Conservation (phyloP, 371 early-diverging fungal genomes). For the Mucor piriformis region DNA sequence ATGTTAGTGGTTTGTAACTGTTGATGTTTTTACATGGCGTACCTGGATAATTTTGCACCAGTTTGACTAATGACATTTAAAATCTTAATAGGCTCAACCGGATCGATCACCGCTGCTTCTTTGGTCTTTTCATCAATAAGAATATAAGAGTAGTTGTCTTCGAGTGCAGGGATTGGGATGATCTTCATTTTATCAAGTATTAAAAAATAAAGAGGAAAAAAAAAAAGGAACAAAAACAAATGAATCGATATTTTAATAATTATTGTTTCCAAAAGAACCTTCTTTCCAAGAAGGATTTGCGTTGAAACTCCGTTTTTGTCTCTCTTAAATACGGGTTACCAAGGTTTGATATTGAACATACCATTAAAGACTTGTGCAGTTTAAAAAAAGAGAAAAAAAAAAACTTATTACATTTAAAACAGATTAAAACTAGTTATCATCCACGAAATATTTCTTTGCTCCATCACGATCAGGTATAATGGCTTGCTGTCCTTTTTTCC, state of each 20-base stretch:
- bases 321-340: not conserved
- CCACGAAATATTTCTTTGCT: constrained; percentile 12
- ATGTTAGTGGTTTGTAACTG: not conserved
- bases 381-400: not conserved
- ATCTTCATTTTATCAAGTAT: constrained; percentile 25
- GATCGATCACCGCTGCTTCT: constrained; percentile 62
- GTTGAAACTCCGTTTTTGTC: constrained; percentile 2
- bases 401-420: too few species aligned
- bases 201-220: not conserved
- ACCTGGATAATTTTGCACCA: constrained; percentile 56
- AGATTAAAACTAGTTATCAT: constrained; percentile 15
- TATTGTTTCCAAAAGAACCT: constrained; percentile 15
- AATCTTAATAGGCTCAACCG: constrained; percentile 61
- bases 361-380: not conserved
- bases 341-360: not conserved
- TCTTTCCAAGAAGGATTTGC: constrained; percentile 6
- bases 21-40: not conserved
- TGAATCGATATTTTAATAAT: constrained; percentile 1
- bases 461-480: constrained; percentile 66
- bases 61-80: constrained; percentile 46
- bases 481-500: constrained; percentile 77
- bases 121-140: constrained; percentile 71
- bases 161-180: constrained; percentile 42
- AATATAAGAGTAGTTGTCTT: constrained; percentile 85
- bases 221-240: constrained; percentile 4